These are phyloP conservation scores for Cyberlindnera mycetangii DNA, from an alignment of 805 yeast species.

Conservation along the genomic window DNA sequence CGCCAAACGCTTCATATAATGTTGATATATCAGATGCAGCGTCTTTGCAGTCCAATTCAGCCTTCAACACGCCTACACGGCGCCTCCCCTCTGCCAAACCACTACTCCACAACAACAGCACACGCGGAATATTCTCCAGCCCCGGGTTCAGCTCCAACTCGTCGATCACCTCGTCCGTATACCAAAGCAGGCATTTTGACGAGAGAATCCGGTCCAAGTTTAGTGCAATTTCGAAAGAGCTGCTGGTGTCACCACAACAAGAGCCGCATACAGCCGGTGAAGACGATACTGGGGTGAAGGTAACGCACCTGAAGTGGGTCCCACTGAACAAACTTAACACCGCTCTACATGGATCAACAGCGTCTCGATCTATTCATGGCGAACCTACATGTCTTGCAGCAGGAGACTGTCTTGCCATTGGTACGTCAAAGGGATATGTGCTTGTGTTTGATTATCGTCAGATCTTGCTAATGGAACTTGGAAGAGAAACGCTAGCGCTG, in stretches of 20 bases:
- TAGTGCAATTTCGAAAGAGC: constrained; percentile 10
- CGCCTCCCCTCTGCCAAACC: not conserved
- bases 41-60: constrained; percentile 14
- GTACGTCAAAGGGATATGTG: constrained; percentile 66
- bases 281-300: constrained; percentile 6
- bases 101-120: not conserved
- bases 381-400: constrained; percentile 45
- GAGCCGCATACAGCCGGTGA: not conserved
- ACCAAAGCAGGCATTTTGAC: constrained; percentile 18
- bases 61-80: constrained; percentile 13
- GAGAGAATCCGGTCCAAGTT: constrained; percentile 23
- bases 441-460: constrained; percentile 71
- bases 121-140: constrained; percentile 7
- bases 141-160: constrained; percentile 16
- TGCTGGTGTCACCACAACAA: not conserved
- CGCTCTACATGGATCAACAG: constrained; percentile 31
- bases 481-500: constrained; percentile 27
- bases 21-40: constrained; percentile 13
- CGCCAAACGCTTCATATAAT: constrained; percentile 6
- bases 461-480: constrained; percentile 43
- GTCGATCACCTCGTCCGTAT: constrained; percentile 14
- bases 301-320: constrained; percentile 33
- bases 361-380: constrained; percentile 42
- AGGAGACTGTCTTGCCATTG: constrained; percentile 53
- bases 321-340: constrained; percentile 39